Base-by-base conservation (phyloP, 1,284 basidiomycete genomes). In the Paramarasmius palmivorus region DNA sequence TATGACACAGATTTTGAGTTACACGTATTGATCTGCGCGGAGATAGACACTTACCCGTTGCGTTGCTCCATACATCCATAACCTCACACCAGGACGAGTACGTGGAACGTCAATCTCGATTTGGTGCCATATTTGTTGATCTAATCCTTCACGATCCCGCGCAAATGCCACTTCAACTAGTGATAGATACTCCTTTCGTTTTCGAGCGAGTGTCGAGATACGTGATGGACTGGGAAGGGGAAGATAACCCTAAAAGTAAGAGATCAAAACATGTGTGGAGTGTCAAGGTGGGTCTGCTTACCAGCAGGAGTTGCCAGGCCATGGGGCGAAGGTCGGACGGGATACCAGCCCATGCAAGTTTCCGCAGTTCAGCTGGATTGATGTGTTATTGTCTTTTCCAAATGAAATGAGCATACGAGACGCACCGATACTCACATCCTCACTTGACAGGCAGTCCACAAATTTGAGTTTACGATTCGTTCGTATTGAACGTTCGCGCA, bases 51-150 rank as follows among this genome's bases (percentile, higher is more conserved):
- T 59, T 92, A 93, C 93, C 59, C 93, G 78, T 68, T 97, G 95
- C 1, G 95, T 94, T 20, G 84, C 81, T 15, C 77, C 82, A 62
- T 93, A 86, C 82, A 92, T 90, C 95, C 95, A 98, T 23, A 98
- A 72, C 32, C 76, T 79, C 8, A 95, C 86, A n/a, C 95, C 94
- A 15, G 95, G 94, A 53, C 95, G 76, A 34, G 95, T 98, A 42
- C 95, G 79, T 7, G 95, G 95, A 6, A 97, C 95, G 65, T 98
- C 95, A 57, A 97, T 98, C 66, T 94, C 92, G 63, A 98, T 98
- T 69, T 98, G 95, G 72, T 98, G 95, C 95, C 95, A 98, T 67
- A 98, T 95, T 72, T 92, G 90, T 65, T 94, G 92, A 70, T 98
- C 95, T 17, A 95, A 78, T 0, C 88, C 84, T 48, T 88, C 86